Percentiles rank a stretch among this genome's conserved stretches.
Evolutionary conservation across 495 filamentous ascomycete genomes (phyloP).

Genomic region (Elasticomyces elasticus): DNA sequence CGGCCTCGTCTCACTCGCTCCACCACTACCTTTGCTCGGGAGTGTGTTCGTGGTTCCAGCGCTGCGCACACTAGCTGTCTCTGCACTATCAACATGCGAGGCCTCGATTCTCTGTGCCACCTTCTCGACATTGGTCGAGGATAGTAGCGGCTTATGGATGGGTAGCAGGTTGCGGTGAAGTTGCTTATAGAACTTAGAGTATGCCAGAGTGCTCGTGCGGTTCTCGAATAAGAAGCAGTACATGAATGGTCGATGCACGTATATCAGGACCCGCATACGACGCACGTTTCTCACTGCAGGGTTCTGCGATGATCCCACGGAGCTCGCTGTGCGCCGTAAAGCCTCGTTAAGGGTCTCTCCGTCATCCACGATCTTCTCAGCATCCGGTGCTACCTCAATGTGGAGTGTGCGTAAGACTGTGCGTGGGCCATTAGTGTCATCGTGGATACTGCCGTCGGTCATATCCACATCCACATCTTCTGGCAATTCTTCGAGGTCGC

Average conservation of each 20-base stretch:
- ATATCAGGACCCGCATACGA: conserved; percentile 62
- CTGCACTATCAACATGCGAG: conserved; percentile 4
- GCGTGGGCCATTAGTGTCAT: conserved; percentile 33
- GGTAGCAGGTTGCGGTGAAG: conserved; percentile 75
- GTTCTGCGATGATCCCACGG: neutral
- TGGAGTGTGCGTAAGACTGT: conserved; percentile 44
- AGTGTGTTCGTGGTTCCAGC: conserved; percentile 37
- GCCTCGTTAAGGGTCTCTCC: neutral
- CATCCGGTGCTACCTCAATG: conserved; percentile 26
- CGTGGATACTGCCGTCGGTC: conserved; percentile 32
- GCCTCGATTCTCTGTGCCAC: conserved; percentile 40
- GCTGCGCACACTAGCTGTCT: conserved; percentile 37
- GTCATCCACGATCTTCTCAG: neutral
- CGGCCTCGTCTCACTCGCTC: conserved; percentile 33
- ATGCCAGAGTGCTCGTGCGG: conserved; percentile 53
- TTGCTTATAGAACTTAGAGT: conserved; percentile 63
- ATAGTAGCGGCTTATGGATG: conserved; percentile 59
- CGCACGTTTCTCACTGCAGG: conserved; percentile 21
- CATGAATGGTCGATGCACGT: conserved; percentile 74
- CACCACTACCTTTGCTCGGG: conserved; percentile 37
- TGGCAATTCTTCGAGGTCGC: conserved; percentile 43
- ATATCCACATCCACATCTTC: conserved; percentile 23
- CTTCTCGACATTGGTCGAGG: conserved; percentile 51
- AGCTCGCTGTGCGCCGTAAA: neutral
- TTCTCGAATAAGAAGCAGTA: conserved; percentile 81